These are phyloP conservation scores for Pseudocercospora musae DNA, from an alignment of 2,329 filamentous ascomycete species.

Conservation along the genomic window DNA sequence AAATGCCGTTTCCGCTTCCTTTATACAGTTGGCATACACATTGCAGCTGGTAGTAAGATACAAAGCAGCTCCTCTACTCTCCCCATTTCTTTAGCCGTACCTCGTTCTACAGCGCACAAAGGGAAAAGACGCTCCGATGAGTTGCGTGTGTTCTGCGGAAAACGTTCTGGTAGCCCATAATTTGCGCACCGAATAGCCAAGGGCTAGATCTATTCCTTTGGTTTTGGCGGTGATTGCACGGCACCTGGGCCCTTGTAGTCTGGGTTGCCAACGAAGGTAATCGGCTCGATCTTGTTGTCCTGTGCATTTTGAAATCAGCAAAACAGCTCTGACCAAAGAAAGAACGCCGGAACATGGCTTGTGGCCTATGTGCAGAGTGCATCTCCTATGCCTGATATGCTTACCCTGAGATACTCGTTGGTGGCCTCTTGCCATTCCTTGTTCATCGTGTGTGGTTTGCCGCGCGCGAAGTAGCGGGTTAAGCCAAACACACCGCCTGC, in stretches of 20 bases:
- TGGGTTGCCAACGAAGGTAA: slow-evolving; percentile 77
- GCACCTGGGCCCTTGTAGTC: slow-evolving; percentile 71
- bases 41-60: slow-evolving; percentile 13
- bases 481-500: slow-evolving; percentile 68
- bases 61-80: slow-evolving; percentile 12
- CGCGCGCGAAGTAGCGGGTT: slow-evolving; percentile 69
- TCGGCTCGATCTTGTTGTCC: slow-evolving; percentile 80
- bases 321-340: neutral
- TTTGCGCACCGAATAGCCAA: slow-evolving; percentile 15
- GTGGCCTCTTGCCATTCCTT: slow-evolving; percentile 94
- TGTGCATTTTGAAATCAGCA: slow-evolving; percentile 39
- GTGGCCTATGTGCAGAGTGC: neutral
- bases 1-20: neutral
- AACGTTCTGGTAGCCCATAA: slow-evolving; percentile 17
- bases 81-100: slow-evolving; percentile 10
- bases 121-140: slow-evolving; percentile 17
- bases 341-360: neutral
- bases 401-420: slow-evolving; percentile 91
- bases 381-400: slow-evolving; percentile 32
- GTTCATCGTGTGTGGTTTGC: slow-evolving; percentile 80
- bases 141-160: slow-evolving; percentile 16
- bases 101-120: slow-evolving; percentile 25
- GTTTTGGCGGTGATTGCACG: slow-evolving; percentile 58
- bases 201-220: slow-evolving; percentile 21
- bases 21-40: slow-evolving; percentile 1